A percentile compares a stretch with the other conserved stretches of the same genome.
These are phyloP conservation scores for Pelargonium fulgidum DNA, from an alignment of 441 rosid genomes.

Conservation along the genomic window DNA sequence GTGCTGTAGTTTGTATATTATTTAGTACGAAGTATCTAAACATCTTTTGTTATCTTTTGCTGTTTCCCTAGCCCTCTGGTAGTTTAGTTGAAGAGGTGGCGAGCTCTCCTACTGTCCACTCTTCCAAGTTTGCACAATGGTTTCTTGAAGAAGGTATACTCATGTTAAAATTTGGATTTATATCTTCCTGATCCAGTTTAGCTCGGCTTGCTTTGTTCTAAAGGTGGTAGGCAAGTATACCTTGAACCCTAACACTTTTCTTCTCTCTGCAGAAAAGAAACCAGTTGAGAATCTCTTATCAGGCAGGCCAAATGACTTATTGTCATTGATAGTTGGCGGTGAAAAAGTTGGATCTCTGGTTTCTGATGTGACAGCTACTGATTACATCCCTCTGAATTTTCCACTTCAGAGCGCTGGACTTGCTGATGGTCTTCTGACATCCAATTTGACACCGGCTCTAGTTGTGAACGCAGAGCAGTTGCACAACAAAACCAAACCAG, in stretches of 20 bases:
- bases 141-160: constrained; percentile 82
- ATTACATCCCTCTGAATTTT: constrained; percentile 27
- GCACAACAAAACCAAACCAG: constrained; percentile 30
- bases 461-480: constrained; percentile 31
- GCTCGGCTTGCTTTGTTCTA: neutral
- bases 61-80: constrained; percentile 40
- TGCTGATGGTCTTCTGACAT: constrained; percentile 27
- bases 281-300: constrained; percentile 38
- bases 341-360: constrained; percentile 45
- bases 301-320: constrained; percentile 48
- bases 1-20: constrained; percentile 3
- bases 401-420: constrained; percentile 38
- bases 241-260: constrained; percentile 9
- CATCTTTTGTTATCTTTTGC: constrained; percentile 17
- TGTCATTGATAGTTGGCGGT: constrained; percentile 71
- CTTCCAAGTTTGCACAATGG: constrained; percentile 90
- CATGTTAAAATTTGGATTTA: constrained; percentile 16
- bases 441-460: constrained; percentile 20
- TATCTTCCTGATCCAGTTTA: constrained; percentile 2
- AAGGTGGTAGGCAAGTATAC: constrained; percentile 4
- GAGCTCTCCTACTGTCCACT: constrained; percentile 40
- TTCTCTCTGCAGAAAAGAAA: constrained; percentile 54
- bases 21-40: constrained; percentile 13
- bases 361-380: constrained; percentile 35
- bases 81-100: constrained; percentile 40